Evolutionary conservation across 768 basidiomycete genomes (phyloP).

Genomic region (Leccinum olivaceopallidum): DNA sequence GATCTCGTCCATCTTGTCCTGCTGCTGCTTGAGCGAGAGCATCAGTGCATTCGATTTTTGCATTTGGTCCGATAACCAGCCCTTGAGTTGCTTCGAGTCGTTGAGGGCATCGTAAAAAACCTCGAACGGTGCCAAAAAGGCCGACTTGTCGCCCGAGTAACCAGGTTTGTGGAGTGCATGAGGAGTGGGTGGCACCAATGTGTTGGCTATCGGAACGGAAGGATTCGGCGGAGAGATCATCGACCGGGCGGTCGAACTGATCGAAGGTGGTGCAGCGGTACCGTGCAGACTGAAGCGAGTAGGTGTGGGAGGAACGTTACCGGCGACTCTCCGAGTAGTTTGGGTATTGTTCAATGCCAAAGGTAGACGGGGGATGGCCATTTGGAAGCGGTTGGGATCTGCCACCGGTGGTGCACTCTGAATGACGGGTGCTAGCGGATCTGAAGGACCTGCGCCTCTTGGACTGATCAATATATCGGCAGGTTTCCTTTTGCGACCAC

Average conservation of each 20-base stretch:
- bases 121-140: conserved; percentile 83
- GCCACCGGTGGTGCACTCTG: conserved; percentile 74
- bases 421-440: conserved; percentile 63
- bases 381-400: conserved; percentile 48
- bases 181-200: conserved; percentile 69
- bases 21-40: conserved; percentile 54
- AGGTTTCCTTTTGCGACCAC: conserved; percentile 66
- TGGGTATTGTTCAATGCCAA: conserved; percentile 45
- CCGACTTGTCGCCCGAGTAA: conserved; percentile 63
- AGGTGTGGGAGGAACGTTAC: conserved; percentile 72
- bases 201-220: conserved; percentile 67
- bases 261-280: conserved; percentile 16
- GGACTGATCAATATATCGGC: conserved; percentile 81
- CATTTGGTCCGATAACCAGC: conserved; percentile 74
- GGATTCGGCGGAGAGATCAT: conserved; percentile 55
- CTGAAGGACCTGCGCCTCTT: conserved; percentile 50
- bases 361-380: conserved; percentile 69
- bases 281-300: conserved; percentile 56
- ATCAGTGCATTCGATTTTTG: conserved; percentile 59
- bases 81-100: conserved; percentile 77
- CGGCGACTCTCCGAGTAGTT: conserved; percentile 49
- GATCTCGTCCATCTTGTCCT: conserved; percentile 60
- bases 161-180: conserved; percentile 61
- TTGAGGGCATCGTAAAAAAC: conserved; percentile 82
- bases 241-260: conserved; percentile 30